phyloP scores from a whole-genome alignment of 192 early-diverging fungal genomes.

The Rhizophlyctis rosea region DNA sequence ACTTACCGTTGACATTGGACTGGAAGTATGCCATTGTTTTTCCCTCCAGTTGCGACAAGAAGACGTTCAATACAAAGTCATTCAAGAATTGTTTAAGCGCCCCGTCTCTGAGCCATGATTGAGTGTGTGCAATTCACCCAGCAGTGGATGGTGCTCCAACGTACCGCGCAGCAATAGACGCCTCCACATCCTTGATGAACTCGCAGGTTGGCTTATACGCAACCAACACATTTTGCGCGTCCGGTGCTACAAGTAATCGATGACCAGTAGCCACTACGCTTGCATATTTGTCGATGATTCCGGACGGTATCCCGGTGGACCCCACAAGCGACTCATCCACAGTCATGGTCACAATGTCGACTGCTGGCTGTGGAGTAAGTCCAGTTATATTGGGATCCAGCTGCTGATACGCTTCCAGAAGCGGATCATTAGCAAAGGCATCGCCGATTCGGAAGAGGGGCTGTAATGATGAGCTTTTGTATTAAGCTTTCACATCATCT shows the following conservation, averaged over 20 bases:
- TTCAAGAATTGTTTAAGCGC: slow-evolving; percentile 66
- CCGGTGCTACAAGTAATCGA: slow-evolving; percentile 60
- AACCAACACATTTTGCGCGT: slow-evolving; percentile 67
- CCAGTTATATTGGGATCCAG: no score
- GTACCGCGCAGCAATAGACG: slow-evolving; percentile 5
- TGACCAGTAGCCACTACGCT: slow-evolving; percentile 58
- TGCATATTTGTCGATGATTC: slow-evolving; percentile 62
- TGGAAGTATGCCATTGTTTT: slow-evolving; percentile 72
- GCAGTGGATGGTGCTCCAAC: not conserved
- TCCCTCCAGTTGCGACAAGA: slow-evolving; percentile 82
- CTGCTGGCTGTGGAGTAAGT: no score
- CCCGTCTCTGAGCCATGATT: slow-evolving; percentile 31
- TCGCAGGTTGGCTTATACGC: slow-evolving; percentile 65
- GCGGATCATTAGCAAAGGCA: not conserved
- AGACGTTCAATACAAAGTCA: slow-evolving; percentile 77
- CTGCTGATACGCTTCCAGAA: not conserved
- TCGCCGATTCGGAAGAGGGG: slow-evolving; percentile 7
- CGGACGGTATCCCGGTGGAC: slow-evolving; percentile 25
- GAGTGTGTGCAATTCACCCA: not conserved
- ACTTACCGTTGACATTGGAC: slow-evolving; percentile 55
- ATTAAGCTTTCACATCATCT: no score
- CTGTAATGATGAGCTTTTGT: not conserved
- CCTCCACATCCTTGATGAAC: slow-evolving; percentile 58
- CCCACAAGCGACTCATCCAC: slow-evolving; percentile 8
- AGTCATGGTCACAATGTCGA: no score